Evolutionary conservation across 495 filamentous ascomycete species (phyloP), one percentile per base, ranked within the genome.

Genomic region (Extremus antarcticus): DNA sequence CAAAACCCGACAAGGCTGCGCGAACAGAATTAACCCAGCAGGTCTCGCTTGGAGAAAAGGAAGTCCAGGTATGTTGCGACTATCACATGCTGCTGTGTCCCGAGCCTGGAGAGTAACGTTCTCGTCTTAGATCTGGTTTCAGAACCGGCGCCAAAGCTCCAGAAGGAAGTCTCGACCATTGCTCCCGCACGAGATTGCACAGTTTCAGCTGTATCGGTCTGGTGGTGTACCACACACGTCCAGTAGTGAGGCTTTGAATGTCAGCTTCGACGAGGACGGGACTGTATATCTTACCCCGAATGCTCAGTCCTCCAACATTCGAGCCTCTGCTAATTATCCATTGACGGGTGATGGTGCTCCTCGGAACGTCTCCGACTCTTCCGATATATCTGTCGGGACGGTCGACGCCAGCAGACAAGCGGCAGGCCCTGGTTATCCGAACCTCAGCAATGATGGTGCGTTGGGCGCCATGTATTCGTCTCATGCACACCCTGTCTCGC

Each of bases 101-200:
- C 29, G 29, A 13, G 13, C 29, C 13, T 4, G 13, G 7, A 35
- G 4, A 35, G 4, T 35, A 13, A 35, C 13, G 4, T 35, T 4
- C 13, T 35, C 29, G 7, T 35, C 29, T 35, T 53, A 98, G 92
- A 95, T 99, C 62, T 99, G 94, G 94, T 99, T 99, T 70, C 94
- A 97, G 66, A 99, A 99, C 63, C 83, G 90, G 66, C 80, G 94
- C 57, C 94, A 99, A 67, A 94, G 90, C 70, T 84, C 90, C 63
- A 81, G 94, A 53, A 81, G 94, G 54, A 94, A 91, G 74, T 86
- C 89, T 51, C 85, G 88, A 57, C 92, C 92, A 23, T 74, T 95
- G 19, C 78, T 88, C 25, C 83, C 87, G 21, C 82, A 94, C 63
- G 88, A 95, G 68, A 78, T 80, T 29, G 65, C 52, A 1, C 59